Conservation (phyloP, 2,329 filamentous ascomycete genomes). For the Pseudopithomyces chartarum region DNA sequence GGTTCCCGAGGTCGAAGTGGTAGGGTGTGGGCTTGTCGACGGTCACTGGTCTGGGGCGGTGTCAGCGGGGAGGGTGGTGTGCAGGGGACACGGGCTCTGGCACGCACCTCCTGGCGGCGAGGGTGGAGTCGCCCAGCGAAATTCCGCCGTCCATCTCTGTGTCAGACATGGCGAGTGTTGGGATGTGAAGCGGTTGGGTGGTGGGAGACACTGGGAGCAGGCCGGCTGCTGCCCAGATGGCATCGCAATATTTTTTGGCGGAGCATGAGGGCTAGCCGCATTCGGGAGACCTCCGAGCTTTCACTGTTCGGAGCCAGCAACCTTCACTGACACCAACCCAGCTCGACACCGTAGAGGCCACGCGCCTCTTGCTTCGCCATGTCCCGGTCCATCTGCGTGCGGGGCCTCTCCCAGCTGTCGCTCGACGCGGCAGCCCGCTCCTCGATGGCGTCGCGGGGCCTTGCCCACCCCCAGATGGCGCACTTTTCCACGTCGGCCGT, state of each 20-base stretch:
- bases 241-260: slow-evolving; percentile 21
- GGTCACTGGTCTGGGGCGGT: slow-evolving; percentile 30
- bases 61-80: slow-evolving; percentile 1
- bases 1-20: slow-evolving; percentile 87
- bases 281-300: slow-evolving; percentile 31
- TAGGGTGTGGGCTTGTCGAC: slow-evolving; percentile 81
- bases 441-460: slow-evolving; percentile 28
- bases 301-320: slow-evolving; percentile 13
- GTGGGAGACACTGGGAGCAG: not conserved
- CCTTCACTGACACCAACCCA: slow-evolving; percentile 15
- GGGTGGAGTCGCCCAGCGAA: slow-evolving; percentile 39
- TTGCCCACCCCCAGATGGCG: slow-evolving; percentile 30
- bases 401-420: slow-evolving; percentile 37
- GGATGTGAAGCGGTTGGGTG: not conserved
- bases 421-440: slow-evolving; percentile 30
- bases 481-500: slow-evolving; percentile 43
- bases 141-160: slow-evolving; percentile 39
- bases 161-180: slow-evolving; percentile 27
- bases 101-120: slow-evolving; percentile 37
- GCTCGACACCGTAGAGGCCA: slow-evolving; percentile 32
- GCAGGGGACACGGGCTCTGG: not conserved
- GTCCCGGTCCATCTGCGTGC: slow-evolving; percentile 39
- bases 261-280: slow-evolving; percentile 1
- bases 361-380: slow-evolving; percentile 32
- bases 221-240: slow-evolving; percentile 8